Evolutionary conservation across 2,329 filamentous ascomycete species (phyloP).

Genomic region (Anisogramma anomala): DNA sequence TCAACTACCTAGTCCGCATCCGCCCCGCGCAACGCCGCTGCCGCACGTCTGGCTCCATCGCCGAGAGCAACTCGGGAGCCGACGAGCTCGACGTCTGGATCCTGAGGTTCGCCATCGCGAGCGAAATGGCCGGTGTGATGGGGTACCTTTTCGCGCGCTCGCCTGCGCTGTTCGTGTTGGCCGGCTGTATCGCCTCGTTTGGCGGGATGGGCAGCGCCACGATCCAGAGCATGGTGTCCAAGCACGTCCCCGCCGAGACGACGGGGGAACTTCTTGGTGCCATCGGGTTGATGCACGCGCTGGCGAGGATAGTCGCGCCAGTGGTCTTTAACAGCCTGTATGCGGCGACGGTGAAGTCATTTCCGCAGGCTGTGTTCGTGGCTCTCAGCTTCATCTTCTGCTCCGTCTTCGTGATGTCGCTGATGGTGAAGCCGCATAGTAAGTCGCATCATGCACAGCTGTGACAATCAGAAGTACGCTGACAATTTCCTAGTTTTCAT

Average conservation of each 20-base stretch:
- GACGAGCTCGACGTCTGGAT: constrained; percentile 68
- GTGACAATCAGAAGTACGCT: background rate
- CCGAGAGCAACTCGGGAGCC: constrained; percentile 52
- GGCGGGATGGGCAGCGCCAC: constrained; percentile 81
- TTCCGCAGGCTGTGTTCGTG: constrained; percentile 75
- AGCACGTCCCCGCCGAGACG: constrained; percentile 73
- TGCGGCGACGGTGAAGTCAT: constrained; percentile 63
- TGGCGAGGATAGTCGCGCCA: constrained; percentile 68
- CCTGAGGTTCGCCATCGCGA: constrained; percentile 61
- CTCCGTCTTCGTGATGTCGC: constrained; percentile 52
- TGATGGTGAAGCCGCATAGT: constrained; percentile 65
- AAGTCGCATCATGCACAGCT: constrained; percentile 31
- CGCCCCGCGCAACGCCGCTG: constrained; percentile 35
- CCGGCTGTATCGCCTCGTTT: constrained; percentile 61
- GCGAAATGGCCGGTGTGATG: constrained; percentile 63
- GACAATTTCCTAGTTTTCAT: constrained; percentile 14
- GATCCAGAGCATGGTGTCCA: constrained; percentile 73
- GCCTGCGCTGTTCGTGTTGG: constrained; percentile 54
- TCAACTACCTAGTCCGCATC: constrained; percentile 64
- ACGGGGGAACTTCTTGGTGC: constrained; percentile 85
- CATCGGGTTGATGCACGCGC: constrained; percentile 71
- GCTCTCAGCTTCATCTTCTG: constrained; percentile 57
- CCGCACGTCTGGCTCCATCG: constrained; percentile 26
- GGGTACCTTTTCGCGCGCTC: constrained; percentile 60
- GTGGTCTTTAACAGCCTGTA: constrained; percentile 80